Conservation (phyloP, 208 protist species). For the Tritrichomonas foetus region DNA sequence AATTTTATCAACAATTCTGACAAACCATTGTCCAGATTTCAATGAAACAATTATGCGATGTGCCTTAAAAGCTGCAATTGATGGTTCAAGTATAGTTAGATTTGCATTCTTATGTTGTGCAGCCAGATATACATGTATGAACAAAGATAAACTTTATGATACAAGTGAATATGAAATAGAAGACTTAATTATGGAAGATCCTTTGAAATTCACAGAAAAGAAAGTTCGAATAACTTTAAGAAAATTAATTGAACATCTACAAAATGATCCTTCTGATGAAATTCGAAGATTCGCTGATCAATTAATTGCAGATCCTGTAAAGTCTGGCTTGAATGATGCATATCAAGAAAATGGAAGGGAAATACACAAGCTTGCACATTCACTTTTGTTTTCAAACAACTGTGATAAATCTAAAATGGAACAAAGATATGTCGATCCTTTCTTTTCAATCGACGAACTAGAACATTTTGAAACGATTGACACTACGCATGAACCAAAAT, state of each 20-base stretch:
- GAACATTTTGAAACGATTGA: background rate
- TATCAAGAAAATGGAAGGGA: too few species aligned
- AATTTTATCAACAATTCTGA: background rate
- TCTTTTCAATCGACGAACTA: background rate
- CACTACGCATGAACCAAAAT: background rate
- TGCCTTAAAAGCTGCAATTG: background rate
- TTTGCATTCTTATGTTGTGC: background rate
- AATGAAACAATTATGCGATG: background rate
- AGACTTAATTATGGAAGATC: background rate
- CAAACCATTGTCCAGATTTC: background rate
- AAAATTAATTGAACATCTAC: background rate
- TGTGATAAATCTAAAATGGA: background rate
- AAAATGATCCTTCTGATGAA: background rate
- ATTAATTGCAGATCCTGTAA: too few species aligned
- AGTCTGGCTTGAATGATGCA: too few species aligned
- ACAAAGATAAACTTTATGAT: background rate
- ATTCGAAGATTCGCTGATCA: too few species aligned
- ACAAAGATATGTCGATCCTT: background rate
- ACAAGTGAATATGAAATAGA: background rate
- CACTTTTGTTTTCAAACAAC: too few species aligned
- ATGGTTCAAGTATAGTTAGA: background rate
- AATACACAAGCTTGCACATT: too few species aligned
- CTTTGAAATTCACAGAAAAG: background rate
- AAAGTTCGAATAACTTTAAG: background rate
- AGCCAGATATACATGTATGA: background rate